Evolutionary conservation across 768 basidiomycete species (phyloP), one percentile per base, ranked within the genome.

Genomic region (Rhizopogon roseolus): DNA sequence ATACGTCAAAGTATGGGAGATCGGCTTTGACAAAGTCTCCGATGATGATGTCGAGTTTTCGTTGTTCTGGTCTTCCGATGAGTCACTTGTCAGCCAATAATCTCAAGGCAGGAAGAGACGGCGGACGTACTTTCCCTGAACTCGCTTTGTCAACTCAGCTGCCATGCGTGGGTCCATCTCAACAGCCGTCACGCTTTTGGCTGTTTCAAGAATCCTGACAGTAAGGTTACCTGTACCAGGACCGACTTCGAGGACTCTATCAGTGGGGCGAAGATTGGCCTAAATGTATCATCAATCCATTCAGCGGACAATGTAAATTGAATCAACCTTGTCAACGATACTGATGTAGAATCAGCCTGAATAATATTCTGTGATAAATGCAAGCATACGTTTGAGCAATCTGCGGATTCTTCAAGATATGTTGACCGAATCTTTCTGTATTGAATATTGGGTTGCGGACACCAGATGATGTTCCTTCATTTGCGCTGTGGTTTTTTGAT

Each of bases 111-210:
- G 37, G 22, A 22, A 34, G 13, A 39, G 46, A 11, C 27, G 52
- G 42, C 10, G 27, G 22, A 86, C 95, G 73, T 71, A 98, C 96
- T 87, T 97, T 76, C 96, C 97, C 79, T 98, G 89, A 8, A 98
- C 94, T 46, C 97, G 85, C 70, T 99, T 99, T 41, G 90, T 88
- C 49, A 98, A 81, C 69, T 98, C 97, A 16, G 95, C 94, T 13
- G 97, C 96, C 96, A 98, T 98, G 14, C 97, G 85, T 59, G 97
- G 97, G 66, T 98, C 97, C 88, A 93, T 92, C 73, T 99, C 97
- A 22, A 98, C 85, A 1, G 95, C 96, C 0, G 90, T 92, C 27
- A 92, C 88, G 73, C 89, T 88, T 67, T 94, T 93, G 52, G 90
- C 90, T 69, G 93, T 88, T 64, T 96, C 92, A 25, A 99, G 73